These are phyloP conservation scores for Aethionema arabicum DNA, from an alignment of 345 rosid species.

Conservation along the genomic window DNA sequence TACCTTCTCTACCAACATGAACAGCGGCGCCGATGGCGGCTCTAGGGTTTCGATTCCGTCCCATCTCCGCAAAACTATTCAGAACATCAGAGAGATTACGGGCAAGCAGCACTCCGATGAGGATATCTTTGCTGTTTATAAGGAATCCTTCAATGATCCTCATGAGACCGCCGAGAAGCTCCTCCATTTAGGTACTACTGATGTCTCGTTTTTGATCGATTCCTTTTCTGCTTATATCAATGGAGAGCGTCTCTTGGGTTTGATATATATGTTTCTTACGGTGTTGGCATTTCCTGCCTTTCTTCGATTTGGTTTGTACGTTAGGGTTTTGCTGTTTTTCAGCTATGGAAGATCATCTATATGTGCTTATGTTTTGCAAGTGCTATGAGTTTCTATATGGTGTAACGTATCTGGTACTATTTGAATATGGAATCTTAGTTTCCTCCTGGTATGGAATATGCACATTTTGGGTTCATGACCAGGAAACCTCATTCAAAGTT, in stretches of 20 bases:
- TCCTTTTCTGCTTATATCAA: neutral
- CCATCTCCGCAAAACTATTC: slow-evolving; percentile 53
- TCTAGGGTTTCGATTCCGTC: slow-evolving; percentile 62
- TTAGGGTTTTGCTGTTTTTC: slow-evolving; percentile 14
- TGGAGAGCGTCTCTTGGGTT: neutral
- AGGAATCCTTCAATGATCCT: slow-evolving; percentile 79
- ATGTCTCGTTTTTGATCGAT: neutral
- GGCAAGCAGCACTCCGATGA: slow-evolving; percentile 83
- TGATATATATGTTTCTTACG: neutral
- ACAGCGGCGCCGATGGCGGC: slow-evolving; percentile 46
- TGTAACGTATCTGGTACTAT: neutral
- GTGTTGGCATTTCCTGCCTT: neutral
- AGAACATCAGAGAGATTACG: slow-evolving; percentile 67
- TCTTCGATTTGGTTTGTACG: neutral
- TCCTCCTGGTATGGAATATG: slow-evolving; percentile 15
- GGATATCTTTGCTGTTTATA: slow-evolving; percentile 69
- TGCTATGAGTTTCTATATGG: neutral
- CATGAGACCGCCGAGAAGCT: slow-evolving; percentile 78
- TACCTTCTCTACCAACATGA: slow-evolving; percentile 38
- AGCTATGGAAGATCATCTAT: slow-evolving; percentile 10
- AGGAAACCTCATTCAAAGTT: neutral
- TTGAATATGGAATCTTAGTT: slow-evolving; percentile 2
- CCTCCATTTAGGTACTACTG: slow-evolving; percentile 58
- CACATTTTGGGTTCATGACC: neutral
- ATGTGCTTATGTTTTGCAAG: neutral